Percentiles rank a stretch among this genome's conserved stretches.
phyloP scores from a whole-genome alignment of 345 rosid genomes.

The Brassica cretica region DNA sequence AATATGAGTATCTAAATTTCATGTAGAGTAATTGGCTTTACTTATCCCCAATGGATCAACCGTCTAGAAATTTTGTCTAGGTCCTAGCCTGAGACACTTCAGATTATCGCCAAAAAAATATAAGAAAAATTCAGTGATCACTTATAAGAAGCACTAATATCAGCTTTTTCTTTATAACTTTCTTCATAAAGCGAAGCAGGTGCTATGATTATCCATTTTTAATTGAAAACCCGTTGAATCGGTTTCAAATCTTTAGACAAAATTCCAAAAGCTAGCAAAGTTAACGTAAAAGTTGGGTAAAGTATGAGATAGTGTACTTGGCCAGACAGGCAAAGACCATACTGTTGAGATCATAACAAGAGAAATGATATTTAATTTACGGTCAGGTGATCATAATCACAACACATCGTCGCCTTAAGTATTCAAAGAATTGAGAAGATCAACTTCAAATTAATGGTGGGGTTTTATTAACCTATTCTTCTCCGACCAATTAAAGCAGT shows the following conservation, averaged over 20 bases:
- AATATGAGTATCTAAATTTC: too few relatives aligned
- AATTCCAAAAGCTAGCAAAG: slow-evolving; percentile 26
- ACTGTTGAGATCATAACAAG: slow-evolving; percentile 19
- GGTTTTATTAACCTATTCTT: slow-evolving; percentile 22
- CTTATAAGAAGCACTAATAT: slow-evolving; percentile 39
- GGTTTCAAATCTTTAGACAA: slow-evolving; percentile 42
- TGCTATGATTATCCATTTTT: slow-evolving; percentile 29
- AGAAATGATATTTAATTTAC: neutral
- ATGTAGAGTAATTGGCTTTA: too few relatives aligned
- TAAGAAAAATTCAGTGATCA: slow-evolving; percentile 13
- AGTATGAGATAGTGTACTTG: slow-evolving; percentile 32
- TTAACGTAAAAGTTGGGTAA: neutral
- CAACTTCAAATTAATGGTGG: slow-evolving; percentile 24
- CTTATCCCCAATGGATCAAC: too few relatives aligned
- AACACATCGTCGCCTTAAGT: slow-evolving; percentile 15
- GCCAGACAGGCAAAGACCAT: slow-evolving; percentile 23
- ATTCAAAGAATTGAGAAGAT: slow-evolving; percentile 17
- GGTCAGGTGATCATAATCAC: slow-evolving; percentile 8
- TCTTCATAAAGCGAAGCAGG: slow-evolving; percentile 26
- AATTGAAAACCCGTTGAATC: slow-evolving; percentile 25
- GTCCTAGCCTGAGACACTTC: too few relatives aligned
- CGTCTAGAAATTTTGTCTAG: too few relatives aligned
- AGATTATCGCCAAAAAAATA: neutral
- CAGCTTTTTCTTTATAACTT: slow-evolving; percentile 38
- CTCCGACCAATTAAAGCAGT: slow-evolving; percentile 27